Evolutionary conservation across 2,329 filamentous ascomycete species (phyloP).

Genomic region (Ophiosphaerella herpotricha): DNA sequence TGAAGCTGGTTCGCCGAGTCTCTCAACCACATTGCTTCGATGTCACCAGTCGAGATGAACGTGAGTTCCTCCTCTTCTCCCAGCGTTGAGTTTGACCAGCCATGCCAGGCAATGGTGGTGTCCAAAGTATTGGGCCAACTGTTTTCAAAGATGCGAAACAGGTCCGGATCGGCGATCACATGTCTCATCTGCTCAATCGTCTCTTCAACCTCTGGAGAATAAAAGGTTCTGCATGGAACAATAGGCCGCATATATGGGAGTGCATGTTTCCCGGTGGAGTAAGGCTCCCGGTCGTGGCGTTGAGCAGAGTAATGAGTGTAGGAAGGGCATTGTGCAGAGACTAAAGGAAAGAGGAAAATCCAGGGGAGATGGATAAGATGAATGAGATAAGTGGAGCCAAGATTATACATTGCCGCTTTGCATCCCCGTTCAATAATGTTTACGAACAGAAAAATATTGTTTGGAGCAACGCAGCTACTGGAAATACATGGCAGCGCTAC

Average conservation of each 20-base stretch:
- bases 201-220: slow-evolving; percentile 48
- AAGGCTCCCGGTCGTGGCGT: slow-evolving; percentile 45
- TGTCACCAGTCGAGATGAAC: slow-evolving; percentile 63
- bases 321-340: slow-evolving; percentile 47
- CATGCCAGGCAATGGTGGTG: slow-evolving; percentile 72
- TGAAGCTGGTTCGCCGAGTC: slow-evolving; percentile 71
- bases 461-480: neutral
- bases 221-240: slow-evolving; percentile 53
- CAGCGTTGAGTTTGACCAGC: slow-evolving; percentile 56
- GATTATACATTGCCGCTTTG: no score
- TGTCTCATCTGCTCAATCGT: slow-evolving; percentile 39
- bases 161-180: slow-evolving; percentile 59
- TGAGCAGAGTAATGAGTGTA: slow-evolving; percentile 48
- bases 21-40: slow-evolving; percentile 60
- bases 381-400: no score
- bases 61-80: slow-evolving; percentile 55
- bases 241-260: slow-evolving; percentile 52
- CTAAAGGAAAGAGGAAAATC: slow-evolving; percentile 17
- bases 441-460: no score
- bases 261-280: slow-evolving; percentile 47
- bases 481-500: neutral
- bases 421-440: no score
- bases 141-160: slow-evolving; percentile 72
- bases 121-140: slow-evolving; percentile 77
- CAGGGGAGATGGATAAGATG: neutral